Evolutionary conservation across 805 yeast species (phyloP).

Genomic region (Blastobotrys parvus): DNA sequence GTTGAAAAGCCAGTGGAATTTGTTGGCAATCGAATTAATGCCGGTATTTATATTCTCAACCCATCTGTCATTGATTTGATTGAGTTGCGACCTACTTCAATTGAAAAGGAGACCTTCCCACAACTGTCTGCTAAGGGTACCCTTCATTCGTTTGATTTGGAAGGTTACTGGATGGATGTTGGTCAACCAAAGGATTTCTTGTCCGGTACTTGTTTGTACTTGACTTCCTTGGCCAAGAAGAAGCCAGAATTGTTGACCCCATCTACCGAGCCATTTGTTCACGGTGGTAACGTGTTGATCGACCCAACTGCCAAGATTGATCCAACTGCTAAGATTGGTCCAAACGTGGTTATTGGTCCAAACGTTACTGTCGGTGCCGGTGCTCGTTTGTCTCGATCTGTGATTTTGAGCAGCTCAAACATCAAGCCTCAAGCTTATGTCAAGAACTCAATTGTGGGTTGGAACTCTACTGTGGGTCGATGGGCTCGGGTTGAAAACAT

Average conservation of each 20-base stretch:
- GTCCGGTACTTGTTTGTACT: slow-evolving; percentile 89
- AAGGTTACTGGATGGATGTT: slow-evolving; percentile 99
- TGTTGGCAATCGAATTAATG: slow-evolving; percentile 99
- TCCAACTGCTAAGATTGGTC: slow-evolving; percentile 92
- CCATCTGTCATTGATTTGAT: slow-evolving; percentile 95
- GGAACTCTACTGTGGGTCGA: slow-evolving; percentile 96
- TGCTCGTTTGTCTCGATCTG: slow-evolving; percentile 95
- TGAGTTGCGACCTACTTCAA: slow-evolving; percentile 97
- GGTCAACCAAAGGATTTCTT: slow-evolving; percentile 99
- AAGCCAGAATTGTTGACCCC: slow-evolving; percentile 58
- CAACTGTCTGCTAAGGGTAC: slow-evolving; percentile 78
- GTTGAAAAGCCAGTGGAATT: slow-evolving; percentile 99
- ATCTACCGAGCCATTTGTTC: slow-evolving; percentile 57
- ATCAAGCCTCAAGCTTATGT: slow-evolving; percentile 98
- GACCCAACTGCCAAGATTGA: slow-evolving; percentile 94
- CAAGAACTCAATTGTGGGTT: slow-evolving; percentile 95
- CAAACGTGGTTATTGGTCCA: slow-evolving; percentile 96
- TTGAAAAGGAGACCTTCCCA: slow-evolving; percentile 99
- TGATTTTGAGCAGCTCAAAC: slow-evolving; percentile 80
- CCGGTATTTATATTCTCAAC: slow-evolving; percentile 96
- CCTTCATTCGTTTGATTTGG: slow-evolving; percentile 91
- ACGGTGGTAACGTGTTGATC: slow-evolving; percentile 87
- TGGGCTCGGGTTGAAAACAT: slow-evolving; percentile 99
- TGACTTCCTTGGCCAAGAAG: slow-evolving; percentile 78
- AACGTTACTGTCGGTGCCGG: slow-evolving; percentile 94